These are phyloP conservation scores for Rhizophora mangle DNA, from an alignment of 345 rosid genomes.

Conservation along the genomic window DNA sequence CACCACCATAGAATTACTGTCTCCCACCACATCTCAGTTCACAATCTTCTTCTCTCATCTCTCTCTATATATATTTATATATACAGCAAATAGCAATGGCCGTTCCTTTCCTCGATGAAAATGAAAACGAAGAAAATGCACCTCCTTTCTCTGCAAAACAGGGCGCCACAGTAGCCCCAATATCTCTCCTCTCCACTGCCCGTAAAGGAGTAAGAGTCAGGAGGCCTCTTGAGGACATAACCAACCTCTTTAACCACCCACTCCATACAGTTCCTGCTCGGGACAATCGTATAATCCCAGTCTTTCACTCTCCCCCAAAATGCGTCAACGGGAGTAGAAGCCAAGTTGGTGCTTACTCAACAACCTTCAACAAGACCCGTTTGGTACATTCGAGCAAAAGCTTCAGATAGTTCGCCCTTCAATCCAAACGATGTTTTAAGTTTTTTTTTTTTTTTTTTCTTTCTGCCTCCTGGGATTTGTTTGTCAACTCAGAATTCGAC, in stretches of 20 bases:
- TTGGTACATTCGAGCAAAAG: slow-evolving; percentile 9
- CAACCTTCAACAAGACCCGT: slow-evolving; percentile 17
- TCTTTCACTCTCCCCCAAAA: not conserved
- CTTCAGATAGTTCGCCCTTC: slow-evolving; percentile 21
- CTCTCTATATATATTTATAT: not conserved
- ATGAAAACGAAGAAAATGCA: slow-evolving; percentile 36
- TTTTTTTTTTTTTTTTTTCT: not conserved
- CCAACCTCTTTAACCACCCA: slow-evolving; percentile 20
- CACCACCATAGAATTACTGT: too few relatives aligned
- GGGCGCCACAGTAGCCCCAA: not conserved
- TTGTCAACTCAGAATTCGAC: not conserved
- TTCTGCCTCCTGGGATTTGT: not conserved
- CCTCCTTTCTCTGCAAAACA: slow-evolving; percentile 27
- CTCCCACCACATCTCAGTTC: too few relatives aligned
- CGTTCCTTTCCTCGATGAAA: slow-evolving; percentile 7
- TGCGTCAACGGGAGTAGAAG: slow-evolving; percentile 21
- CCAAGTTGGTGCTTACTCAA: not conserved
- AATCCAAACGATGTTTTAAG: not conserved
- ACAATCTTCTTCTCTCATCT: too few relatives aligned
- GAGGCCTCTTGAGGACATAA: slow-evolving; percentile 38
- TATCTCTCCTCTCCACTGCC: slow-evolving; percentile 3
- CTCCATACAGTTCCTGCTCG: slow-evolving; percentile 2
- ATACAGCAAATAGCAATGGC: slow-evolving; percentile 23
- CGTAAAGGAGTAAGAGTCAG: slow-evolving; percentile 14
- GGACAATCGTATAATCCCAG: not conserved